These are phyloP conservation scores for Orbilia brochopaga DNA, from an alignment of 2,329 filamentous ascomycete species.

Conservation along the genomic window DNA sequence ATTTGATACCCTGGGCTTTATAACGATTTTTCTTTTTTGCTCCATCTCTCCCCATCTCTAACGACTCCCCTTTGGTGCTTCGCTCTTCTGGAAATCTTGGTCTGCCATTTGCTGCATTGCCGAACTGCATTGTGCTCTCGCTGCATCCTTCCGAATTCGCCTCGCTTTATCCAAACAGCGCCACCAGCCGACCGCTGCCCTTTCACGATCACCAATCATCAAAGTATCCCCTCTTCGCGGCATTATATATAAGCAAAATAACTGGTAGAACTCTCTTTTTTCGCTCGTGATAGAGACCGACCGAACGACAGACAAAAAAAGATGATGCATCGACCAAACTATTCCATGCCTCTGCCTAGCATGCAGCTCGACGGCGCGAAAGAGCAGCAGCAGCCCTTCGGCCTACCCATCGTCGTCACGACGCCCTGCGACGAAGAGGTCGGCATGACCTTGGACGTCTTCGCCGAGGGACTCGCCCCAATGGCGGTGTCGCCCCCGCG, in stretches of 20 bases:
- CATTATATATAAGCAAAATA: too few relatives aligned
- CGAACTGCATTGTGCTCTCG: not conserved
- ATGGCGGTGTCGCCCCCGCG: slow-evolving; percentile 52
- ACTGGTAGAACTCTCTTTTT: too few relatives aligned
- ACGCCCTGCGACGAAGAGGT: slow-evolving; percentile 42
- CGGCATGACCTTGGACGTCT: slow-evolving; percentile 22
- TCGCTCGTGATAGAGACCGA: not conserved
- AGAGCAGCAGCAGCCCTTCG: slow-evolving; percentile 34
- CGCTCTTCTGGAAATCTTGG: slow-evolving; percentile 21
- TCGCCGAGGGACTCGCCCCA: slow-evolving; percentile 32
- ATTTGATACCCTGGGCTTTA: slow-evolving; percentile 47
- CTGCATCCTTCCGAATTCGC: slow-evolving; percentile 5
- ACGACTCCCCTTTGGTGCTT: slow-evolving; percentile 46
- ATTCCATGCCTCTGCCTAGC: slow-evolving; percentile 30
- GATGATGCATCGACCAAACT: slow-evolving; percentile 45
- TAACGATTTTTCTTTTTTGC: slow-evolving; percentile 21
- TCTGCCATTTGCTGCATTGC: slow-evolving; percentile 27
- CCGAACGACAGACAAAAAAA: too few relatives aligned
- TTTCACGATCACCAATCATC: slow-evolving; percentile 14
- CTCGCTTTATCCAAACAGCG: slow-evolving; percentile 6
- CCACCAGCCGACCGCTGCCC: slow-evolving; percentile 13
- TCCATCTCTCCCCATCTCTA: too few relatives aligned
- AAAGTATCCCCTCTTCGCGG: slow-evolving; percentile 4
- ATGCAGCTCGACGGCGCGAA: slow-evolving; percentile 29
- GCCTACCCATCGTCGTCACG: slow-evolving; percentile 38